Evolutionary conservation across 2,329 filamentous ascomycete genomes (phyloP).

Genomic region (Diaporthe sp.): DNA sequence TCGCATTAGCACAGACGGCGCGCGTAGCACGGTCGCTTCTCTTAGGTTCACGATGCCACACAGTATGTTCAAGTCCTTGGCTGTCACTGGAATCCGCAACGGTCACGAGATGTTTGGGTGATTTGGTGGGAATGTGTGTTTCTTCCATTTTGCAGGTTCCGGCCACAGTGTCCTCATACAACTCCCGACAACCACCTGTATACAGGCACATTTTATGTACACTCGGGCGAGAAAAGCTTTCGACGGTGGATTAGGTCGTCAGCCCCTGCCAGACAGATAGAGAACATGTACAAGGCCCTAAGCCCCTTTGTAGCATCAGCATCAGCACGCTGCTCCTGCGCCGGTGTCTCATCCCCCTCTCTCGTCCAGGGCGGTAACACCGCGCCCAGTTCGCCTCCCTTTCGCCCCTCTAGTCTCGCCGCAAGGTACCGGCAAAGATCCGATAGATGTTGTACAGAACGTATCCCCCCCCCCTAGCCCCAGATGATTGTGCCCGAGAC

Average conservation of each 20-base stretch:
- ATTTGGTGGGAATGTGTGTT: constrained; percentile 1
- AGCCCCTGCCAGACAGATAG: not conserved
- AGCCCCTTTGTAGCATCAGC: not conserved
- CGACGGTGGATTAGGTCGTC: not conserved
- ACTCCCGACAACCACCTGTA: not conserved
- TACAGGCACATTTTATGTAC: constrained; percentile 8
- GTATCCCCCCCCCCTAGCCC: not conserved
- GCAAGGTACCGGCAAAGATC: not conserved
- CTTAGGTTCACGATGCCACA: not conserved
- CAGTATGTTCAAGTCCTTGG: not conserved
- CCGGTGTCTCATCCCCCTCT: not conserved
- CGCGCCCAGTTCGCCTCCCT: not conserved
- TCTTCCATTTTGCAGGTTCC: constrained; percentile 1
- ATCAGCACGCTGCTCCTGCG: not conserved
- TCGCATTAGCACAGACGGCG: not conserved
- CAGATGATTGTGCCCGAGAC: not conserved
- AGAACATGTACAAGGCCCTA: constrained; percentile 5
- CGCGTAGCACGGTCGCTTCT: not conserved
- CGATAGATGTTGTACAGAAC: not conserved
- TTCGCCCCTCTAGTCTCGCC: not conserved
- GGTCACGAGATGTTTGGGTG: not conserved
- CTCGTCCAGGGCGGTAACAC: constrained; percentile 1
- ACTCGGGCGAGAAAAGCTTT: not conserved
- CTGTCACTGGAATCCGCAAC: not conserved
- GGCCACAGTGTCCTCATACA: not conserved